Evolutionary conservation across 345 rosid genomes (phyloP).

Genomic region (Turritis glabra): DNA sequence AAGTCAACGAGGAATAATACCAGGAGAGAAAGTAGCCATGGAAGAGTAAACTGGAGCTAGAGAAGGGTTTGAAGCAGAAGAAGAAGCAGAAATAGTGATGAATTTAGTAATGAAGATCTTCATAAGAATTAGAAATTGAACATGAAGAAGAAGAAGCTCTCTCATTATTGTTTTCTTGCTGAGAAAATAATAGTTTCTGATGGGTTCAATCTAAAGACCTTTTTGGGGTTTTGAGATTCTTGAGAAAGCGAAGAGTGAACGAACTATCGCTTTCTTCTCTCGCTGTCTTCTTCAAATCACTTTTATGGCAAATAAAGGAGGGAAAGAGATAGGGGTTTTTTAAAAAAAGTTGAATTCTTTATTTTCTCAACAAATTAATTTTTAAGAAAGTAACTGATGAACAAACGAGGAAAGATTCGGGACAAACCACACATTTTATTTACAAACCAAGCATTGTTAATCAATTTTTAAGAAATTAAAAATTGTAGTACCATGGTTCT

Average conservation of each 20-base stretch:
- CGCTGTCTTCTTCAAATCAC: background rate
- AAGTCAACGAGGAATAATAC: conserved; percentile 40
- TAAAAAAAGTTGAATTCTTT: background rate
- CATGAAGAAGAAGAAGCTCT: conserved; percentile 11
- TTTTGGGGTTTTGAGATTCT: conserved; percentile 9
- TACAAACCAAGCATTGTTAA: too few species aligned
- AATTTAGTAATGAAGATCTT: background rate
- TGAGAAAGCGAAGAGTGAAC: conserved; percentile 25
- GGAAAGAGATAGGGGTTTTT: background rate
- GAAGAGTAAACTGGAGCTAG: conserved; percentile 47
- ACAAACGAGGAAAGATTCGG: background rate
- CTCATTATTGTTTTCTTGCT: background rate
- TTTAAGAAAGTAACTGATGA: background rate
- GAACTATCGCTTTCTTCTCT: conserved; percentile 28
- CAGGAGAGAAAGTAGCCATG: conserved; percentile 63
- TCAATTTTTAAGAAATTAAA: background rate
- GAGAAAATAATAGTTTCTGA: conserved; percentile 8
- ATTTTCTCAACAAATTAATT: background rate
- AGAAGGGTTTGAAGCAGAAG: conserved; percentile 34
- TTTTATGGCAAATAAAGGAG: background rate
- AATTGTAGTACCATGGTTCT: background rate
- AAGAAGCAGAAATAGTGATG: background rate
- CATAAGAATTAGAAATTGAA: conserved; percentile 7
- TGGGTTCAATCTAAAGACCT: conserved; percentile 13
- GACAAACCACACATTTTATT: background rate